A percentile compares a stretch with the other conserved stretches of the same genome.
phyloP scores from a whole-genome alignment of 176 grass and related monocot genomes.

The Paspalum notatum region DNA sequence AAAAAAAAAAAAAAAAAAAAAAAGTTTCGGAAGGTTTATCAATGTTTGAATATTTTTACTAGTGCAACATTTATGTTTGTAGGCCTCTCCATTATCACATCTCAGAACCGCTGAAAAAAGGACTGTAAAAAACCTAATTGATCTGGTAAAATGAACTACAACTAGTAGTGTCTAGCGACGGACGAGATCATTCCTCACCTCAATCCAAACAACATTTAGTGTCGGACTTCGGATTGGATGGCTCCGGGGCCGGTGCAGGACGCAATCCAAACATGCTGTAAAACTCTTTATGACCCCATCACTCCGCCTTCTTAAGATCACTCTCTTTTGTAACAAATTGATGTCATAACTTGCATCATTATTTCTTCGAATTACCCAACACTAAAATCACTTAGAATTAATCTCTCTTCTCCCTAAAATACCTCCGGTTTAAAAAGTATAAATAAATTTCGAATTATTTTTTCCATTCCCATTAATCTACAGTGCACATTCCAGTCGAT shows the following conservation, averaged over 20 bases:
- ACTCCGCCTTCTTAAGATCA: neutral
- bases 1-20: neutral
- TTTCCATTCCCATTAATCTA: neutral
- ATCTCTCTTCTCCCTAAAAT: neutral
- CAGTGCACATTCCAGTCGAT: neutral
- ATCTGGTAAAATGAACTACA: no score
- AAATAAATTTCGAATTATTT: neutral
- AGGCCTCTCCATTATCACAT: neutral
- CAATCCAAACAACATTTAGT: no score
- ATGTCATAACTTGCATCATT: neutral
- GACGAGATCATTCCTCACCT: no score
- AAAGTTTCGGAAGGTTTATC: neutral
- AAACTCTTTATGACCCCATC: neutral
- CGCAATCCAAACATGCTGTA: neutral
- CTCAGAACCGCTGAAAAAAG: neutral
- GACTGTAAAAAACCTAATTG: neutral
- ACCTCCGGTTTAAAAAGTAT: neutral
- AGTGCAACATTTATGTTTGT: neutral
- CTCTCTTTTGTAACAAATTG: neutral
- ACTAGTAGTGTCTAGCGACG: no score
- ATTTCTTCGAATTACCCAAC: neutral
- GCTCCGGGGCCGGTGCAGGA: no score
- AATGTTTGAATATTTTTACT: constrained; percentile 1
- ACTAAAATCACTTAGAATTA: neutral
- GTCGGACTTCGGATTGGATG: no score